Conservation (phyloP, 345 rosid genomes). For the Euphorbia tirucalli region DNA sequence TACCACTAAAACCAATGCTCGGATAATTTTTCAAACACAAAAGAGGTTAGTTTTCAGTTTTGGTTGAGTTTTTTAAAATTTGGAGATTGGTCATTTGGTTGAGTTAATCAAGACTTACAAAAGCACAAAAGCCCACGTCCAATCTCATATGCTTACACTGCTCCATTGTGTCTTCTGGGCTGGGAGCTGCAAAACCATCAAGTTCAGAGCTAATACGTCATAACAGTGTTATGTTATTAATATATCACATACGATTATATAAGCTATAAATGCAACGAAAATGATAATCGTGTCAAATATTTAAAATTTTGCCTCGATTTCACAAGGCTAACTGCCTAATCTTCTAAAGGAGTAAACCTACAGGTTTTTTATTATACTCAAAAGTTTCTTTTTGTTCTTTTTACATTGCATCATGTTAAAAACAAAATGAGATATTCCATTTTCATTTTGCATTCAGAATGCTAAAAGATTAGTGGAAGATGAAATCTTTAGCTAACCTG, state of each 20-base stretch:
- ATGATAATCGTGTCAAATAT: background rate
- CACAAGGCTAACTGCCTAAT: background rate
- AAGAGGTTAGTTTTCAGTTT: too few relatives aligned
- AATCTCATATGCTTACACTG: too few relatives aligned
- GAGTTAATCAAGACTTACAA: too few relatives aligned
- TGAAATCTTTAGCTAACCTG: constrained; percentile 51
- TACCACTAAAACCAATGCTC: too few relatives aligned
- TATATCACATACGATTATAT: too few relatives aligned
- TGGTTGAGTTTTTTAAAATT: too few relatives aligned
- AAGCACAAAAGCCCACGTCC: too few relatives aligned
- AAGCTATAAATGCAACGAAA: too few relatives aligned
- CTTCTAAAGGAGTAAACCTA: background rate
- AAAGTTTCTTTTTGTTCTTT: background rate
- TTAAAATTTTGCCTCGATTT: background rate
- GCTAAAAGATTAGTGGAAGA: constrained; percentile 1
- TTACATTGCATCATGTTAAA: background rate
- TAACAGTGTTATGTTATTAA: background rate
- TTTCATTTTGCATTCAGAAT: background rate
- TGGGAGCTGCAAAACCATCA: constrained; percentile 53
- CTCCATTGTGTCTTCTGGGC: constrained; percentile 68
- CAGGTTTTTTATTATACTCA: too few relatives aligned
- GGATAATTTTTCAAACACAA: too few relatives aligned
- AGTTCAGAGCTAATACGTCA: background rate
- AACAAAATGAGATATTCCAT: constrained; percentile 2
- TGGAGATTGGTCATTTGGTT: too few relatives aligned